A percentile compares a stretch with the other conserved stretches of the same genome.
These are phyloP conservation scores for Mollisia scopiformis DNA, from an alignment of 2,329 filamentous ascomycete genomes.

Conservation along the genomic window DNA sequence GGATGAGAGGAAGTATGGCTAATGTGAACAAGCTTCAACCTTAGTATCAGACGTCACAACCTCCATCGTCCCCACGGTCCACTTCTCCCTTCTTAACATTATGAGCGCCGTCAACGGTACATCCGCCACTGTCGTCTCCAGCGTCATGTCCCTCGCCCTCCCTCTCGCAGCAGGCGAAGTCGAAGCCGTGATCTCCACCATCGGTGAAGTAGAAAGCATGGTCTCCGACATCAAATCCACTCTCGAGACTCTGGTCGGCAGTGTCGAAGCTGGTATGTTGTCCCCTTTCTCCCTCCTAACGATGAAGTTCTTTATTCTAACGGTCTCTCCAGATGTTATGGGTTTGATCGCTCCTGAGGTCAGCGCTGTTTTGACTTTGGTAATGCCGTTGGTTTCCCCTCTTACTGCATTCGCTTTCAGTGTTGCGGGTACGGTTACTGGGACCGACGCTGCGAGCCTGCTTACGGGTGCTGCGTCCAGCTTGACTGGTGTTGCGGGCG, in stretches of 20 bases:
- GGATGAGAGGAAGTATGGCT: background rate
- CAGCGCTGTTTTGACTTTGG: constrained; percentile 5
- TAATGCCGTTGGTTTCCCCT: constrained; percentile 13
- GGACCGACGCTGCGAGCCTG: constrained; percentile 1
- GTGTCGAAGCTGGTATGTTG: constrained; percentile 5
- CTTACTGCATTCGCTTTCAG: constrained; percentile 5
- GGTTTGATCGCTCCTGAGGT: constrained; percentile 10
- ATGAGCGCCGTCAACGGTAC: background rate
- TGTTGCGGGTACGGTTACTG: constrained; percentile 3
- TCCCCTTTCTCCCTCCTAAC: background rate
- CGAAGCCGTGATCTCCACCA: background rate
- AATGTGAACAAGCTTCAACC: background rate
- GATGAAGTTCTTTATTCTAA: background rate
- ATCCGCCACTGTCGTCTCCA: constrained; percentile 1
- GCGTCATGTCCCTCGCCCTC: background rate
- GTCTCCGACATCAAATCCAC: constrained; percentile 54
- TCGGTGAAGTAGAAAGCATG: constrained; percentile 51
- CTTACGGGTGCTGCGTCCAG: background rate
- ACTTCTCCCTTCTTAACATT: constrained; percentile 5
- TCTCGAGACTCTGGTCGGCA: background rate
- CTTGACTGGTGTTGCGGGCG: background rate
- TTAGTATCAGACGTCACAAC: constrained; percentile 1
- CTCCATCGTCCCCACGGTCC: constrained; percentile 8
- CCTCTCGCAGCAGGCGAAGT: constrained; percentile 7
- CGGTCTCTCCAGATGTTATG: background rate